phyloP scores from a whole-genome alignment of 2,329 filamentous ascomycete species.

The Atkinsonella hypoxylon region DNA sequence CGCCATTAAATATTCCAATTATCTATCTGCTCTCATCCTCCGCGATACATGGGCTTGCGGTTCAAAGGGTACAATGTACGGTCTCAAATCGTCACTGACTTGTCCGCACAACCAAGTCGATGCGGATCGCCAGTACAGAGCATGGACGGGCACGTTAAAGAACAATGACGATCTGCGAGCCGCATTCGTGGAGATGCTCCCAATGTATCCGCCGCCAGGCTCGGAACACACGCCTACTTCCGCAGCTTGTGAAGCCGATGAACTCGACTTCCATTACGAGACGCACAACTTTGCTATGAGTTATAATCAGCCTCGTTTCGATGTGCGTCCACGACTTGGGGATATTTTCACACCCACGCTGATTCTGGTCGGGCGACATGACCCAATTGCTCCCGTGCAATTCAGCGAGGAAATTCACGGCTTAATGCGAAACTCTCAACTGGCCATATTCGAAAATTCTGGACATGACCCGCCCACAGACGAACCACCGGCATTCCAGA shows the following conservation, averaged over 20 bases:
- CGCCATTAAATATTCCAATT: constrained; percentile 11
- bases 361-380: constrained; percentile 12
- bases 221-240: not conserved
- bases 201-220: constrained; percentile 10
- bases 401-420: constrained; percentile 12
- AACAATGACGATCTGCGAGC: constrained; percentile 11
- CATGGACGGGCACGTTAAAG: constrained; percentile 10
- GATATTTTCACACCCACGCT: constrained; percentile 12
- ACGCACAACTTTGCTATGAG: constrained; percentile 14
- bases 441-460: constrained; percentile 12
- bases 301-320: constrained; percentile 11
- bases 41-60: constrained; percentile 13
- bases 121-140: constrained; percentile 9
- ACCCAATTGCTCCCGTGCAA: constrained; percentile 11
- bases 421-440: constrained; percentile 9
- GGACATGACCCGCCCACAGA: constrained; percentile 8
- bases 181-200: constrained; percentile 9
- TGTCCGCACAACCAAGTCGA: constrained; percentile 10
- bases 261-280: constrained; percentile 10
- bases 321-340: constrained; percentile 10
- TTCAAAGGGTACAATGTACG: constrained; percentile 6
- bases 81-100: constrained; percentile 8
- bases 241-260: not conserved
- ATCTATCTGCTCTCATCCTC: constrained; percentile 12
- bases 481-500: constrained; percentile 11